phyloP scores from a whole-genome alignment of 805 yeast species.

The Suhomyces kilbournensis region DNA sequence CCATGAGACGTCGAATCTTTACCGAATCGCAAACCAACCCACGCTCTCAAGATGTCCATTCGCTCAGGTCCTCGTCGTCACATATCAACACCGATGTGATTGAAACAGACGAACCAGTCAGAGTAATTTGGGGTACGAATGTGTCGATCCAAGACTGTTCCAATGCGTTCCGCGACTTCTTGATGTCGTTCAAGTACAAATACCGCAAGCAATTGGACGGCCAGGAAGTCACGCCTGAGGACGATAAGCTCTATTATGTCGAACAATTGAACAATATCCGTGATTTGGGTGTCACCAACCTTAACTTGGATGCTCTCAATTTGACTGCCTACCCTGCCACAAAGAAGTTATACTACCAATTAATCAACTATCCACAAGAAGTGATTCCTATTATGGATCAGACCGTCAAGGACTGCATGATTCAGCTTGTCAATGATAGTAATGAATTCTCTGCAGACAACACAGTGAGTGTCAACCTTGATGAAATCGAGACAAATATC shows the following conservation, averaged over 20 bases:
- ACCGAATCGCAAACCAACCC: conserved; percentile 44
- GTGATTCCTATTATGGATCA: conserved; percentile 98
- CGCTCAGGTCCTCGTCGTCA: conserved; percentile 22
- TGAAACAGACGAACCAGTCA: conserved; percentile 61
- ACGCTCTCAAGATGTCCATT: conserved; percentile 2
- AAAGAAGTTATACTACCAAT: conserved; percentile 75
- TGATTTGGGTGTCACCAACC: conserved; percentile 72
- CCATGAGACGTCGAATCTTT: conserved; percentile 60
- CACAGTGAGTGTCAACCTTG: conserved; percentile 38
- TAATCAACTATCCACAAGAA: conserved; percentile 93
- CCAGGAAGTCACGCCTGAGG: conserved; percentile 43
- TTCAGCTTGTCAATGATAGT: conserved; percentile 60
- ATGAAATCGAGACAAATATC: conserved; percentile 74
- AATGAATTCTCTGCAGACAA: conserved; percentile 17
- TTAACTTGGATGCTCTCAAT: conserved; percentile 82
- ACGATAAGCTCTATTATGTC: conserved; percentile 72
- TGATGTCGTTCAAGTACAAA: conserved; percentile 78
- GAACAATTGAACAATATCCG: conserved; percentile 72
- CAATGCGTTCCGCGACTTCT: conserved; percentile 73
- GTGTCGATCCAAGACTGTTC: conserved; percentile 88
- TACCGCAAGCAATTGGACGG: conserved; percentile 58
- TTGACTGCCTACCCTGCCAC: conserved; percentile 73
- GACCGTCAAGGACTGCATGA: conserved; percentile 84
- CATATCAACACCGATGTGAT: conserved; percentile 26
- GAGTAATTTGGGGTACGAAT: conserved; percentile 98